Conservation (phyloP, 805 yeast species). For the Metschnikowia continentalis region DNA sequence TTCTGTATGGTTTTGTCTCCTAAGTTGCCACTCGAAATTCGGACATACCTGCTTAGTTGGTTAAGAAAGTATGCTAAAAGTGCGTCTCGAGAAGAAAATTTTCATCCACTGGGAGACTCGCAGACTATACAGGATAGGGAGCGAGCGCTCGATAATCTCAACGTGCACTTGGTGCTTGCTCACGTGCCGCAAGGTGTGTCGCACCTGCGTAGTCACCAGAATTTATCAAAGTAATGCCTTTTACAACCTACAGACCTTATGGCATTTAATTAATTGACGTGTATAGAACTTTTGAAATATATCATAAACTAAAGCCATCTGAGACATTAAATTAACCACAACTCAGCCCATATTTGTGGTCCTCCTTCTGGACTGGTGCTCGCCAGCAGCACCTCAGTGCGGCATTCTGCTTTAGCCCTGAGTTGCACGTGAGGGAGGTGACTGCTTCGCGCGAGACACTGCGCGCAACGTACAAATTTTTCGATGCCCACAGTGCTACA, state of each 20-base stretch:
- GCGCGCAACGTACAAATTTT: slow-evolving; percentile 13
- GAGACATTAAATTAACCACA: background rate
- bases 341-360: background rate
- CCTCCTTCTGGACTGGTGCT: background rate
- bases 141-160: slow-evolving; percentile 1
- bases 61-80: slow-evolving; percentile 13
- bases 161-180: background rate
- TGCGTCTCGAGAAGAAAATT: slow-evolving; percentile 17
- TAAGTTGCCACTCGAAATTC: background rate
- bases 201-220: background rate
- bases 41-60: slow-evolving; percentile 19
- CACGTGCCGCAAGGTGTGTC: background rate
- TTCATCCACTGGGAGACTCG: slow-evolving; percentile 15
- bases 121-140: slow-evolving; percentile 15
- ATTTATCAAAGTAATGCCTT: background rate
- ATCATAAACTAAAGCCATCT: background rate
- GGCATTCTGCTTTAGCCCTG: slow-evolving; percentile 5
- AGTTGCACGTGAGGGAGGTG: slow-evolving; percentile 12
- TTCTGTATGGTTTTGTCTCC: background rate
- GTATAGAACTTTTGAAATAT: no score
- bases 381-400: background rate
- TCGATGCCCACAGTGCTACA: background rate
- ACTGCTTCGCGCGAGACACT: slow-evolving; percentile 11
- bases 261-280: no score
- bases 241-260: background rate